phyloP scores from a whole-genome alignment of 2,329 filamentous ascomycete genomes.

The Aureobasidium uvarum region DNA sequence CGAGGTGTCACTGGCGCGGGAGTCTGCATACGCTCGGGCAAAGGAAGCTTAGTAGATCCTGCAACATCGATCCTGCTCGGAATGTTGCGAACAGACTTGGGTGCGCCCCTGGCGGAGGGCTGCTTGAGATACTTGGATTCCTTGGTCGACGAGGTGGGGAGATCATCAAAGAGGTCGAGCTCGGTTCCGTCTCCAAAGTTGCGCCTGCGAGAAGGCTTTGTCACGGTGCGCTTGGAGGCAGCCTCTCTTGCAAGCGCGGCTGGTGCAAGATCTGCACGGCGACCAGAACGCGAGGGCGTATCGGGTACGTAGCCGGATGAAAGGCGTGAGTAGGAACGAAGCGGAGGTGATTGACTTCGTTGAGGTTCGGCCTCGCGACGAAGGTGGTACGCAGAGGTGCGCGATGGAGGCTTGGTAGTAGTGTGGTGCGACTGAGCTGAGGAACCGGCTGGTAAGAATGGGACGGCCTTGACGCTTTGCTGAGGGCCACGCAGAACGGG shows the following conservation, averaged over 20 bases:
- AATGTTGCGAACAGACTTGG: slow-evolving; percentile 59
- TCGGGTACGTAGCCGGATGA: slow-evolving; percentile 51
- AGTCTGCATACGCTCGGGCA: slow-evolving; percentile 48
- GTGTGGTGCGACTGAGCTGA: slow-evolving; percentile 77
- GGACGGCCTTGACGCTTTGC: slow-evolving; percentile 63
- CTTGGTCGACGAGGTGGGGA: slow-evolving; percentile 78
- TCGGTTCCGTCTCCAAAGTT: slow-evolving; percentile 92
- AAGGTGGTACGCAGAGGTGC: slow-evolving; percentile 63
- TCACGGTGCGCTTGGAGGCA: slow-evolving; percentile 67
- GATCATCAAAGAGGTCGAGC: slow-evolving; percentile 88
- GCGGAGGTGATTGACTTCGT: slow-evolving; percentile 48
- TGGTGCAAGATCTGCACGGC: slow-evolving; percentile 47
- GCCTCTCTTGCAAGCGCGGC: slow-evolving; percentile 53
- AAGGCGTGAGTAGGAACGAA: slow-evolving; percentile 49
- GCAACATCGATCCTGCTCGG: slow-evolving; percentile 47
- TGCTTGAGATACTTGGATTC: slow-evolving; percentile 83
- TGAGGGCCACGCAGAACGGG: slow-evolving; percentile 54
- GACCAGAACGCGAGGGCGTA: slow-evolving; percentile 48
- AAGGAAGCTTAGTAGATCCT: slow-evolving; percentile 31
- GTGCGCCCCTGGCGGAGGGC: slow-evolving; percentile 66
- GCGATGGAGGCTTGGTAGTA: slow-evolving; percentile 64
- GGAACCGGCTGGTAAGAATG: slow-evolving; percentile 76
- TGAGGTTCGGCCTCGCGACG: slow-evolving; percentile 77
- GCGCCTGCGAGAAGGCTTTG: slow-evolving; percentile 65
- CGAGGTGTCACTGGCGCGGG: slow-evolving; percentile 54